Conservation (phyloP, 2,329 filamentous ascomycete species). For the Talaromyces sp. region DNA sequence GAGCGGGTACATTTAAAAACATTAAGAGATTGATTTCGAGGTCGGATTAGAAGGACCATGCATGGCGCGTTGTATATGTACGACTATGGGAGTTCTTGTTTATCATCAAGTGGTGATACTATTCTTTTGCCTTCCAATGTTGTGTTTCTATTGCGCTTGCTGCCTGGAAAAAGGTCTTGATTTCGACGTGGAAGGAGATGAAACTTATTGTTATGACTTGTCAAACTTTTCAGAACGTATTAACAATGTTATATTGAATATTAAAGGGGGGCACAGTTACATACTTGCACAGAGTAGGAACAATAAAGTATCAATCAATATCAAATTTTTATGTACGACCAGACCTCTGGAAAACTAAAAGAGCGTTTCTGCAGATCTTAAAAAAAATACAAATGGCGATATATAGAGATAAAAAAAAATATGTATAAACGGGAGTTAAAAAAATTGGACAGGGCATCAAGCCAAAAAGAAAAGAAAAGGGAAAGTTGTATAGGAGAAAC, state of each 20-base stretch:
- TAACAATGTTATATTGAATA: too few species aligned
- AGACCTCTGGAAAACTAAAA: neutral
- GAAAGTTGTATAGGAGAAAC: neutral
- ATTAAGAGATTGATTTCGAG: neutral
- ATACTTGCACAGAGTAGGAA: too few species aligned
- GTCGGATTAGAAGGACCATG: neutral
- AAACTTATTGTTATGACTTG: neutral
- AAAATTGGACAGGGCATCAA: constrained; percentile 2
- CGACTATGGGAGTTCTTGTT: neutral
- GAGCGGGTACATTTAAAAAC: neutral
- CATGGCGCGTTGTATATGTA: neutral
- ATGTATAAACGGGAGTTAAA: constrained; percentile 11
- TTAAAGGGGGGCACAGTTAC: too few species aligned
- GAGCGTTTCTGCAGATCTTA: neutral
- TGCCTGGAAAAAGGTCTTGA: neutral
- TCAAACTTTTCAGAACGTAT: neutral
- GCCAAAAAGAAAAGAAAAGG: neutral
- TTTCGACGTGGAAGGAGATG: neutral
- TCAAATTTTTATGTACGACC: neutral
- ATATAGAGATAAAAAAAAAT: neutral
- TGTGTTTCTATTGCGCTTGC: neutral
- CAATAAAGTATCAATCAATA: neutral
- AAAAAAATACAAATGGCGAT: neutral
- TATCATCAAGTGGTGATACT: neutral
- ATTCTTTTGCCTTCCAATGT: neutral